phyloP scores from a whole-genome alignment of 2,329 filamentous ascomycete species.

The Penicillium sp. region DNA sequence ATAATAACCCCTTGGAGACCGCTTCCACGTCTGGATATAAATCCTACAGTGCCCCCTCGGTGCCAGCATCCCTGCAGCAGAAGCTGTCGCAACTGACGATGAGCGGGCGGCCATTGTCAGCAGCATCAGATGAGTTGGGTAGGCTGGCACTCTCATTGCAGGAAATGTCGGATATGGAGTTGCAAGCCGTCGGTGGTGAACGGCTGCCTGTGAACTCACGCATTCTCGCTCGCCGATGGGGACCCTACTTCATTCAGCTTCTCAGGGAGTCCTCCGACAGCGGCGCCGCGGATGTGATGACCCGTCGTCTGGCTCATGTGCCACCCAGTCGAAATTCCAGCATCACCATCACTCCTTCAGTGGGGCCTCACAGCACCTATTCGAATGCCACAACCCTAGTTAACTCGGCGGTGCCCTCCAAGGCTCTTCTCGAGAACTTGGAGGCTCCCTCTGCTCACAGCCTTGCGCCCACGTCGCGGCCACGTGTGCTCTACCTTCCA shows the following conservation, averaged over 20 bases:
- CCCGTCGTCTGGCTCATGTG: conserved; percentile 59
- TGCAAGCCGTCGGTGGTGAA: conserved; percentile 84
- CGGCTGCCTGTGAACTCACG: conserved; percentile 90
- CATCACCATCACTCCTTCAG: conserved; percentile 70
- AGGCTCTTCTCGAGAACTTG: conserved; percentile 37
- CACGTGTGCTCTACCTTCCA: conserved; percentile 83
- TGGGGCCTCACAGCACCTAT: conserved; percentile 37
- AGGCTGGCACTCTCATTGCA: conserved; percentile 69
- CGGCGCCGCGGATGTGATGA: conserved; percentile 64
- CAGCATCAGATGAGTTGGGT: conserved; percentile 78
- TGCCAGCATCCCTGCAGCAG: conserved; percentile 50
- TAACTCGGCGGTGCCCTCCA: conserved; percentile 26
- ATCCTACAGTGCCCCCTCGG: conserved; percentile 70
- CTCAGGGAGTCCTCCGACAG: conserved; percentile 72
- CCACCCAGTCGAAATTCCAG: conserved; percentile 68
- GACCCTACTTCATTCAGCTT: conserved; percentile 89
- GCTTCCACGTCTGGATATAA: conserved; percentile 75
- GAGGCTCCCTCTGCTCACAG: conserved; percentile 50
- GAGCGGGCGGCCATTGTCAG: conserved; percentile 69
- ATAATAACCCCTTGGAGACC: conserved; percentile 82
- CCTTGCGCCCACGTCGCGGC: conserved; percentile 58
- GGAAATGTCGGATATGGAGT: conserved; percentile 96
- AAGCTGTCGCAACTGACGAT: conserved; percentile 52
- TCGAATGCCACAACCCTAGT: conserved; percentile 40
- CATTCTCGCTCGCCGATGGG: conserved; percentile 82